Percentiles rank a stretch among this genome's conserved stretches.
These are phyloP conservation scores for Rutstroemia sydowiana DNA, from an alignment of 2,329 filamentous ascomycete species.

Conservation along the genomic window DNA sequence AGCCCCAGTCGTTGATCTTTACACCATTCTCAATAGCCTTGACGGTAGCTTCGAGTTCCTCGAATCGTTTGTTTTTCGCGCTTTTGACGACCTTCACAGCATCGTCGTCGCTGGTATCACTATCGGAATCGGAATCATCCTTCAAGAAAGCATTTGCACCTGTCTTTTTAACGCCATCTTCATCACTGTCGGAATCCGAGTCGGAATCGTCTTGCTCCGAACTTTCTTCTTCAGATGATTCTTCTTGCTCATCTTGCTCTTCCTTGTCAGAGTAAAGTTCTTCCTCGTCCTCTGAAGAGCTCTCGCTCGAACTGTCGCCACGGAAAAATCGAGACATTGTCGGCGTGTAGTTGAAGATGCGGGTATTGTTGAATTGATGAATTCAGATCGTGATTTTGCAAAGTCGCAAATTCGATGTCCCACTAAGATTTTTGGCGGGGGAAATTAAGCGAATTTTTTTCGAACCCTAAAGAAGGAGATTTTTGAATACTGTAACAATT, in stretches of 20 bases:
- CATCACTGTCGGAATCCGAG: constrained; percentile 49
- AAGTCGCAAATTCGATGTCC: neutral
- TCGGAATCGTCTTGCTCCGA: constrained; percentile 43
- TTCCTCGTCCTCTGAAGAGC: constrained; percentile 88
- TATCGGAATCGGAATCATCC: constrained; percentile 65
- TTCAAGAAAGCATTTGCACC: constrained; percentile 82
- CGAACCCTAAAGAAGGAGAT: neutral
- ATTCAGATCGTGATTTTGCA: neutral
- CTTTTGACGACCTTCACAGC: constrained; percentile 84
- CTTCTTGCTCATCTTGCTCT: constrained; percentile 50
- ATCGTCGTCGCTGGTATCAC: constrained; percentile 75
- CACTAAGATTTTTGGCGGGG: constrained; percentile 8
- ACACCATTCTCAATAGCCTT: constrained; percentile 90
- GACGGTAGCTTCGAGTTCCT: constrained; percentile 86
- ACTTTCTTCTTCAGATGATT: constrained; percentile 41
- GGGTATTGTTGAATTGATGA: neutral
- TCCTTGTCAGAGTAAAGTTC: constrained; percentile 74
- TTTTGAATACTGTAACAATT: no score
- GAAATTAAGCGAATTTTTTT: constrained; percentile 11
- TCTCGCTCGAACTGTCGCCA: constrained; percentile 92
- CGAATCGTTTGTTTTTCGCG: constrained; percentile 93
- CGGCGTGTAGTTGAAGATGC: constrained; percentile 32
- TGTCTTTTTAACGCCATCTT: constrained; percentile 54
- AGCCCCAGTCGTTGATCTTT: constrained; percentile 96
- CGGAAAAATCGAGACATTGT: constrained; percentile 95